phyloP scores from a whole-genome alignment of 2,329 filamentous ascomycete genomes.

The Alternaria consortialis region DNA sequence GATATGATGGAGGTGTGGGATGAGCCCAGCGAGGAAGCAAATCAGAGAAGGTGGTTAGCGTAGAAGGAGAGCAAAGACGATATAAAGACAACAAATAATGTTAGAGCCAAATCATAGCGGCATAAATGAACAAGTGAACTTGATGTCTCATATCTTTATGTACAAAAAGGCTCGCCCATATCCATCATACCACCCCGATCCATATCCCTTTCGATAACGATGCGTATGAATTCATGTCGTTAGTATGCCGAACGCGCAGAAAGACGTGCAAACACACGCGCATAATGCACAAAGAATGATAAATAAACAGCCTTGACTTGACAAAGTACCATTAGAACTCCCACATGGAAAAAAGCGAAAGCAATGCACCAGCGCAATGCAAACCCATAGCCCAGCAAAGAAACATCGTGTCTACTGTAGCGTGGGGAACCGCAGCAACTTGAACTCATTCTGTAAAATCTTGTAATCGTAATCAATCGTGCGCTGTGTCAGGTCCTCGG shows the following conservation, averaged over 20 bases:
- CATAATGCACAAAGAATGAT: slow-evolving; percentile 18
- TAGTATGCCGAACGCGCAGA: slow-evolving; percentile 16
- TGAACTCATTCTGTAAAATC: slow-evolving; percentile 21
- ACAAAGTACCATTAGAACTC: slow-evolving; percentile 17
- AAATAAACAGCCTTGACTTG: slow-evolving; percentile 16
- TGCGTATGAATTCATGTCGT: slow-evolving; percentile 18
- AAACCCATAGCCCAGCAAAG: slow-evolving; percentile 34
- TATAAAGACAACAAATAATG: not conserved
- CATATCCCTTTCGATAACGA: slow-evolving; percentile 13
- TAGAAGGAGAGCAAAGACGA: not conserved
- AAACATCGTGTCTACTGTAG: slow-evolving; percentile 25
- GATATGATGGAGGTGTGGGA: slow-evolving; percentile 69
- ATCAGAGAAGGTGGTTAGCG: not conserved
- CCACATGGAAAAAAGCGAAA: slow-evolving; percentile 29
- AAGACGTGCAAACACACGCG: slow-evolving; percentile 2
- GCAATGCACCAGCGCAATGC: slow-evolving; percentile 48
- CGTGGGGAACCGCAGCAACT: slow-evolving; percentile 12
- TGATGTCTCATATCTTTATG: slow-evolving; percentile 17
- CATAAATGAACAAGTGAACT: not conserved
- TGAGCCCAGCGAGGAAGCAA: slow-evolving; percentile 18
- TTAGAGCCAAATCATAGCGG: not conserved
- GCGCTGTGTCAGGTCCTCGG: slow-evolving; percentile 5
- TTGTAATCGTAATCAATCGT: slow-evolving; percentile 13
- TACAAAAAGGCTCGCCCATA: slow-evolving; percentile 21
- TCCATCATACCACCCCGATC: slow-evolving; percentile 12